These are phyloP conservation scores for Hyphodiscus sp. DNA, from an alignment of 2,329 filamentous ascomycete species.

Conservation along the genomic window DNA sequence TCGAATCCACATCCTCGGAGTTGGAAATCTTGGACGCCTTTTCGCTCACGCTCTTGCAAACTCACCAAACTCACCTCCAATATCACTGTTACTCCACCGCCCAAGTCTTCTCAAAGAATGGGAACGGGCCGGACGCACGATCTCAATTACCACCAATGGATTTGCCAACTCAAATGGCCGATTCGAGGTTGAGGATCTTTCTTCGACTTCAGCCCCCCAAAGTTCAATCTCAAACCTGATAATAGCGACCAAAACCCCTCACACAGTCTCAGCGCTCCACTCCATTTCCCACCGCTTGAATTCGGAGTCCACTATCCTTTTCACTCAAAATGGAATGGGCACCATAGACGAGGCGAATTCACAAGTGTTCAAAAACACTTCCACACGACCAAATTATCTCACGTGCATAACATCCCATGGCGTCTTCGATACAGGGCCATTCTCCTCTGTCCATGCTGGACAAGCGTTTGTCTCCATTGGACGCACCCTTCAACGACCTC, in stretches of 20 bases:
- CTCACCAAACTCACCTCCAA: conserved; percentile 51
- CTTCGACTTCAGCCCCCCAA: no score
- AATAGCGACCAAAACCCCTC: conserved; percentile 67
- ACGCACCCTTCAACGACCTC: conserved; percentile 1
- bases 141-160: conserved; percentile 19
- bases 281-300: conserved; percentile 56
- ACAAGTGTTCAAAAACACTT: conserved; percentile 50
- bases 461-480: conserved; percentile 44
- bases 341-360: conserved; percentile 52
- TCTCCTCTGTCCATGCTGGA: conserved; percentile 47
- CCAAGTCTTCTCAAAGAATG: conserved; percentile 43
- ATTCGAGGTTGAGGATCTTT: conserved; percentile 17
- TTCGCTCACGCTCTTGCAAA: conserved; percentile 65
- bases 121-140: conserved; percentile 22
- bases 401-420: conserved; percentile 57
- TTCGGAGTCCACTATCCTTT: conserved; percentile 63
- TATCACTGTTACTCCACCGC: conserved; percentile 76
- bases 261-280: conserved; percentile 56
- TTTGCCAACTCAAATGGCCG: conserved; percentile 14
- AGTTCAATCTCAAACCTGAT: conserved; percentile 53
- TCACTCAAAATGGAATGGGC: conserved; percentile 86
- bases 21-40: conserved; percentile 75
- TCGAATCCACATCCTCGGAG: conserved; percentile 66
- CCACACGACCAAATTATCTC: conserved; percentile 63
- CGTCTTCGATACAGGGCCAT: conserved; percentile 43